These are phyloP conservation scores for Triticum turgidum DNA, from an alignment of 176 grass and related monocot species.

Conservation along the genomic window DNA sequence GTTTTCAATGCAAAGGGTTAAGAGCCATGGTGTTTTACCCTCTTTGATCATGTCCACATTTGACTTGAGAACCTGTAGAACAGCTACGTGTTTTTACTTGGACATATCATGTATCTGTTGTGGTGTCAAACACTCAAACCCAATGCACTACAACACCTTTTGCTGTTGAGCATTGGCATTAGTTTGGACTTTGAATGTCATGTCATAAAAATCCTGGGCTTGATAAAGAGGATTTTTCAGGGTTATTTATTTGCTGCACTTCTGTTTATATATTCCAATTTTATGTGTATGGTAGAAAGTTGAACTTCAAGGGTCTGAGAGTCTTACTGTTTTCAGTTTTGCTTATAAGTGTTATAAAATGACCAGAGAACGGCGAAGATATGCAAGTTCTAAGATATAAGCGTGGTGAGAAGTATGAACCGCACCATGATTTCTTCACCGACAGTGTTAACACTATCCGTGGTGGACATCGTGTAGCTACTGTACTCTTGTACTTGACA, in stretches of 20 bases:
- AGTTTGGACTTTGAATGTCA: neutral
- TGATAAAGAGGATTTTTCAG: neutral
- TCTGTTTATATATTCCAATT: conserved; percentile 13
- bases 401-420: conserved; percentile 80
- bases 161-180: neutral
- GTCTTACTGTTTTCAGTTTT: neutral
- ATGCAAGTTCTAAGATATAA: conserved; percentile 86
- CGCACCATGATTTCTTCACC: conserved; percentile 82
- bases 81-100: neutral
- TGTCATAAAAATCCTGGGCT: neutral
- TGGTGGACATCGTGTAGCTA: conserved; percentile 86
- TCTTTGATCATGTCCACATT: neutral
- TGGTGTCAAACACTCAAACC: neutral
- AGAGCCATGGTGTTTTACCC: neutral
- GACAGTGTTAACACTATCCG: conserved; percentile 71
- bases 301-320: neutral
- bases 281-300: neutral
- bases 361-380: conserved; percentile 89
- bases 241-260: neutral
- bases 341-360: conserved; percentile 36
- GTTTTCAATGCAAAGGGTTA: neutral
- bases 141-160: neutral
- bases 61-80: neutral
- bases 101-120: neutral
- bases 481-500: conserved; percentile 85